phyloP scores from a whole-genome alignment of 331 rosid genomes.

The Saraca asoca region DNA sequence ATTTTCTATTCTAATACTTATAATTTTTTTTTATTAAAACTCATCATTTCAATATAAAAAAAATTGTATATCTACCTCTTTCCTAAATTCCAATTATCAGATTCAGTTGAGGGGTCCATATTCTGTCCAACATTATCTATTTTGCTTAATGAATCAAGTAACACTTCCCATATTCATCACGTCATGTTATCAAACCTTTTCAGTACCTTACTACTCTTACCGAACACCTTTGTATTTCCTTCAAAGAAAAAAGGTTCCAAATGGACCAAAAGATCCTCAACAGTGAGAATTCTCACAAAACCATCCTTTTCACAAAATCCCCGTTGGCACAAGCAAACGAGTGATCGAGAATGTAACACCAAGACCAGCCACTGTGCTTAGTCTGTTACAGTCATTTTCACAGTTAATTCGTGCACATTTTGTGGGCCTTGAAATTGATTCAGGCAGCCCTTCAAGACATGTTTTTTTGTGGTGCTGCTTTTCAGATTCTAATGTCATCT shows the following conservation, averaged over 20 bases:
- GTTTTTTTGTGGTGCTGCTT: not conserved
- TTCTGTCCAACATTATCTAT: too few relatives aligned
- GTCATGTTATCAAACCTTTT: too few relatives aligned
- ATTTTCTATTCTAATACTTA: too few relatives aligned
- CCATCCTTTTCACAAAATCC: not conserved
- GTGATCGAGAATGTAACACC: conserved; percentile 43
- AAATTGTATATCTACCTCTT: too few relatives aligned
- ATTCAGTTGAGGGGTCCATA: too few relatives aligned
- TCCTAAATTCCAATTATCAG: too few relatives aligned
- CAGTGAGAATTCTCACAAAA: not conserved
- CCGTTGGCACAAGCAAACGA: not conserved
- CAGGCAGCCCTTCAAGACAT: conserved; percentile 25
- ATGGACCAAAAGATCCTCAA: conserved; percentile 34
- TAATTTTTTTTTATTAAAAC: too few relatives aligned
- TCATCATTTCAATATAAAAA: too few relatives aligned
- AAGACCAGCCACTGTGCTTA: not conserved
- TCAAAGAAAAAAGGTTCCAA: not conserved
- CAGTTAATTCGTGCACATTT: conserved; percentile 1
- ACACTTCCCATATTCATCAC: too few relatives aligned
- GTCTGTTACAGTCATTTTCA: conserved; percentile 11
- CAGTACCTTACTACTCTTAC: conserved; percentile 28
- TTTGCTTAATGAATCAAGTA: too few relatives aligned
- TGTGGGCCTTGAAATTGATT: conserved; percentile 33
- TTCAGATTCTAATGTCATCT: not conserved
- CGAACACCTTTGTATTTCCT: not conserved